Evolutionary conservation across 108 stramenopile genomes (phyloP).

Genomic region (Licmophora abbreviata): DNA sequence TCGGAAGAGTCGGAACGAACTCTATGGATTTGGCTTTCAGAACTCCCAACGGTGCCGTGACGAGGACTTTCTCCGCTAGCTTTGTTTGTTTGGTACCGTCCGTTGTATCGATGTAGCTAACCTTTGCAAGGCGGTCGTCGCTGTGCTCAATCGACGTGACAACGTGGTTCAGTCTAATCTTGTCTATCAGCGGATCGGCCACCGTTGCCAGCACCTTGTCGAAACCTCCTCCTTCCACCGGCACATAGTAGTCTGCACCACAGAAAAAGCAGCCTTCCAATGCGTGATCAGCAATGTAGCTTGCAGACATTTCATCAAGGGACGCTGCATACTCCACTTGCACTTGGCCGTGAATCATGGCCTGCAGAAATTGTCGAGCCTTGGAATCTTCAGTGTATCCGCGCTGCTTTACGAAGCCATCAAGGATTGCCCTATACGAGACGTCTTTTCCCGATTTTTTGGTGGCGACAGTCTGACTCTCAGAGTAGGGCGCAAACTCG

Average conservation of each 20-base stretch:
- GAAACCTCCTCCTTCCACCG: slow-evolving; percentile 11
- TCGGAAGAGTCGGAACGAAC: slow-evolving; percentile 41
- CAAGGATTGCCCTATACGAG: not conserved
- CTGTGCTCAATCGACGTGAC: slow-evolving; percentile 9
- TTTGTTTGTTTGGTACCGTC: not conserved
- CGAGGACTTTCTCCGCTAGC: slow-evolving; percentile 14
- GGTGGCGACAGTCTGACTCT: not conserved
- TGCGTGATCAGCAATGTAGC: not conserved
- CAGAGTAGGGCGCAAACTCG: not conserved
- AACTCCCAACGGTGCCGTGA: slow-evolving; percentile 62
- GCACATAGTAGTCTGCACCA: slow-evolving; percentile 2
- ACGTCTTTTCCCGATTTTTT: not conserved
- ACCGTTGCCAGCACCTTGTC: not conserved
- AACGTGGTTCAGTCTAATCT: slow-evolving; percentile 4
- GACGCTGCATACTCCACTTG: slow-evolving; percentile 6
- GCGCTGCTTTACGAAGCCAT: not conserved
- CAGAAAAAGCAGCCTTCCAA: not conserved
- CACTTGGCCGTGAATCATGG: not conserved
- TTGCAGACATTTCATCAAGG: slow-evolving; percentile 2
- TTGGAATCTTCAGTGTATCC: not conserved
- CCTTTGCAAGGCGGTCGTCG: not conserved
- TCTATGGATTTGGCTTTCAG: slow-evolving; percentile 36
- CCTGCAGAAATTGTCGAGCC: slow-evolving; percentile 1
- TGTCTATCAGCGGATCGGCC: slow-evolving; percentile 8
- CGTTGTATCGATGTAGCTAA: not conserved